These are phyloP conservation scores for Pigoraptor vietnamica DNA, from an alignment of 78 protist genomes.

Conservation along the genomic window DNA sequence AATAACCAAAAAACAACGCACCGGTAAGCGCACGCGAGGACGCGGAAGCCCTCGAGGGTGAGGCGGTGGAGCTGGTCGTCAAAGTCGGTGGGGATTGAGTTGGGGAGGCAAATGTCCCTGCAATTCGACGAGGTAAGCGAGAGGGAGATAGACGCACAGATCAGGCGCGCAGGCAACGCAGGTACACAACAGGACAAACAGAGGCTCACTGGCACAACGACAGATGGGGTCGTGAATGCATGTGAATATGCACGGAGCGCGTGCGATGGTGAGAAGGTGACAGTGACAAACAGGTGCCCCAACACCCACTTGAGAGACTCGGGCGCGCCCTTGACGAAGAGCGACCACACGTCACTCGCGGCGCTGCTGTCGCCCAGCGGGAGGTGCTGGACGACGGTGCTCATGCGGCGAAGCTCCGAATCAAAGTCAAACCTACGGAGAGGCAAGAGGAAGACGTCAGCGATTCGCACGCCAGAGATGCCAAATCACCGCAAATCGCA, in stretches of 20 bases:
- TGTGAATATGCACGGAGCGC: no score
- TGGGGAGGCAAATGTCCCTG: conserved; percentile 27
- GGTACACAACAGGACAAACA: not conserved
- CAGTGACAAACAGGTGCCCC: no score
- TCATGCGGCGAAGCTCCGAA: conserved; percentile 76
- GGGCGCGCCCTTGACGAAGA: conserved; percentile 80
- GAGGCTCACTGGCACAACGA: no score
- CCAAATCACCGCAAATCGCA: no score
- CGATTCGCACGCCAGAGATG: no score
- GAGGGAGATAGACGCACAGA: no score
- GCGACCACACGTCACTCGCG: not conserved
- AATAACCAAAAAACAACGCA: no score
- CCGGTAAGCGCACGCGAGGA: conserved; percentile 67
- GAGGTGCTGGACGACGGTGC: conserved; percentile 36
- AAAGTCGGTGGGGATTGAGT: conserved; percentile 53
- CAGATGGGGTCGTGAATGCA: no score
- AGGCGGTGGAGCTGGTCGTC: conserved; percentile 24
- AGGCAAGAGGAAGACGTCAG: no score
- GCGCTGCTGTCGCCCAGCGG: not conserved
- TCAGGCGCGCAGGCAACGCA: not conserved
- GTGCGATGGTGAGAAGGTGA: no score
- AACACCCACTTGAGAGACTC: conserved; percentile 43
- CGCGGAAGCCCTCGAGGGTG: conserved; percentile 72
- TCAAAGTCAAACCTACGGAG: conserved; percentile 38
- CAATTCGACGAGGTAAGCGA: no score